Evolutionary conservation across 2,329 filamentous ascomycete genomes (phyloP).

Genomic region (Penicillium sp.): DNA sequence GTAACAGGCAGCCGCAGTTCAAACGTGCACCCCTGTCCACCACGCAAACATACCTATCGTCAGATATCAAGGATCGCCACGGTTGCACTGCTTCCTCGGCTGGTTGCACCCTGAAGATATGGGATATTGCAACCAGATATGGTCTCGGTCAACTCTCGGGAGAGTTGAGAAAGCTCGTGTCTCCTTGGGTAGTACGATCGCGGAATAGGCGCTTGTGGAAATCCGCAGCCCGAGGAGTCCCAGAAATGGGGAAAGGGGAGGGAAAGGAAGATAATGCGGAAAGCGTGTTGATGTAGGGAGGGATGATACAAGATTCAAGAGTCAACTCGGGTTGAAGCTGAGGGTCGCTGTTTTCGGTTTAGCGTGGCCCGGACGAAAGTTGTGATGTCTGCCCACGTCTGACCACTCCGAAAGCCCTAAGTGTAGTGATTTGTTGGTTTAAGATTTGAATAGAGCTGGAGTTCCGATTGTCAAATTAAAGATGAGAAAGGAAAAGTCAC

Average conservation of each 20-base stretch:
- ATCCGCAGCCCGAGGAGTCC: constrained; percentile 29
- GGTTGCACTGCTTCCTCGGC: constrained; percentile 38
- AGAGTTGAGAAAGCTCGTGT: constrained; percentile 24
- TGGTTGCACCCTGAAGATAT: constrained; percentile 33
- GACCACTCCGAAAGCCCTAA: background rate
- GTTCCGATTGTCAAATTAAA: too few relatives aligned
- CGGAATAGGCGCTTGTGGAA: constrained; percentile 23
- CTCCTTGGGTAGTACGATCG: constrained; percentile 17
- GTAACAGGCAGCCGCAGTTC: constrained; percentile 15
- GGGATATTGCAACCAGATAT: constrained; percentile 35
- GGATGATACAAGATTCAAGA: constrained; percentile 29
- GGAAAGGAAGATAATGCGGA: constrained; percentile 20
- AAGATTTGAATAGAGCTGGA: background rate
- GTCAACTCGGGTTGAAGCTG: constrained; percentile 42
- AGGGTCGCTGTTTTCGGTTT: constrained; percentile 44
- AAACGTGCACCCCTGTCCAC: constrained; percentile 24
- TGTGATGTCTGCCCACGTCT: constrained; percentile 27
- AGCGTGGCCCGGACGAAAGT: constrained; percentile 31
- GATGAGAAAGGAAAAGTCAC: background rate
- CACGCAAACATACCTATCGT: constrained; percentile 41
- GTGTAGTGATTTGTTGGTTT: background rate
- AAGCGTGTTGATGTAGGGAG: constrained; percentile 34
- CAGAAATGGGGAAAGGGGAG: constrained; percentile 25
- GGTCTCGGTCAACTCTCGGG: constrained; percentile 26
- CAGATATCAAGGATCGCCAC: constrained; percentile 47